A percentile compares a stretch with the other conserved stretches of the same genome.
Conservation (phyloP, 2,329 filamentous ascomycete species). For the Aspergillus fischeri region DNA sequence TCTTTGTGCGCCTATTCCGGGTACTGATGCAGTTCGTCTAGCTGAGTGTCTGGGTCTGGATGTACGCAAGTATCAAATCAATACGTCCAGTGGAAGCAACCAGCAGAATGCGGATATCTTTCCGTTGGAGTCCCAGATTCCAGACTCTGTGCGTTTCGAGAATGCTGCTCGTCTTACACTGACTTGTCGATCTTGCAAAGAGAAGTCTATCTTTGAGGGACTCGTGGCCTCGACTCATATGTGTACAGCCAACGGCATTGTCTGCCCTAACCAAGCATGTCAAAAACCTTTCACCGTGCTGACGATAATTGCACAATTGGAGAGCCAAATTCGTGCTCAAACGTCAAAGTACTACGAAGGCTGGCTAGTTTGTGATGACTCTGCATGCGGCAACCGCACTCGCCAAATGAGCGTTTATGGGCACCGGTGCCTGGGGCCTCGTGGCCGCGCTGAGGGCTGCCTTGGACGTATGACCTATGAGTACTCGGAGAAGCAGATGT, state of each 20-base stretch:
- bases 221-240: slow-evolving; percentile 56
- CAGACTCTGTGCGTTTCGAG: slow-evolving; percentile 83
- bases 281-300: slow-evolving; percentile 62
- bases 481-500: slow-evolving; percentile 81
- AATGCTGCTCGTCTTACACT: slow-evolving; percentile 72
- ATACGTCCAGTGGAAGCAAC: slow-evolving; percentile 50
- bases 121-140: slow-evolving; percentile 89
- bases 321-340: slow-evolving; percentile 73
- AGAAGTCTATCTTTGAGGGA: slow-evolving; percentile 70
- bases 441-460: slow-evolving; percentile 79
- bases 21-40: slow-evolving; percentile 83
- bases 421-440: slow-evolving; percentile 79
- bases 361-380: slow-evolving; percentile 86
- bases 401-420: slow-evolving; percentile 93
- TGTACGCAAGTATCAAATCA: slow-evolving; percentile 77
- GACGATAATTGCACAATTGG: slow-evolving; percentile 79
- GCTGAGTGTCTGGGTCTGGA: slow-evolving; percentile 94
- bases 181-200: slow-evolving; percentile 76
- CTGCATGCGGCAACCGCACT: slow-evolving; percentile 79
- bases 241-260: slow-evolving; percentile 69
- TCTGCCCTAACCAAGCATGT: slow-evolving; percentile 65
- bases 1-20: slow-evolving; percentile 90
- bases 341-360: slow-evolving; percentile 86
- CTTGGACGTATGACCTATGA: slow-evolving; percentile 84
- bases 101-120: slow-evolving; percentile 68